These are phyloP conservation scores for Leptodontidium sp. DNA, from an alignment of 2,329 filamentous ascomycete genomes.

Conservation along the genomic window DNA sequence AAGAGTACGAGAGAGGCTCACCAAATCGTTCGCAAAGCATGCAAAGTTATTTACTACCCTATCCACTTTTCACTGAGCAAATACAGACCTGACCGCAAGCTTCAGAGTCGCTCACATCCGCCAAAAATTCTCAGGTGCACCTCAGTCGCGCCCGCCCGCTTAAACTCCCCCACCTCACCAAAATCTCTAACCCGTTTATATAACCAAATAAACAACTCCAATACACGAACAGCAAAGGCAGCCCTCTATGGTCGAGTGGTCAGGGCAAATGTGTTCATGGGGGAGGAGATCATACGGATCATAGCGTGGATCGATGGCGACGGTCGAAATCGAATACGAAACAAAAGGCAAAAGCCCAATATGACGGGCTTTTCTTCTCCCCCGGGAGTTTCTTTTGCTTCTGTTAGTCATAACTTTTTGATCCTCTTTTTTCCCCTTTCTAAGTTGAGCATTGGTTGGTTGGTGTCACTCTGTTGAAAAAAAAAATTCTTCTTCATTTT, in stretches of 20 bases:
- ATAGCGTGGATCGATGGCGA: constrained; percentile 4
- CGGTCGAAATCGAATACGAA: not conserved
- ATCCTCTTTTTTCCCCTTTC: too few species aligned
- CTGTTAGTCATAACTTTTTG: not conserved
- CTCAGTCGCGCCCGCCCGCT: too few species aligned
- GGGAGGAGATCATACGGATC: constrained; percentile 2
- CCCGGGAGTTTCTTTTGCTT: constrained; percentile 5
- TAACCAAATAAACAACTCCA: not conserved
- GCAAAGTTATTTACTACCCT: too few species aligned
- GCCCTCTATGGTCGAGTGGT: constrained; percentile 1
- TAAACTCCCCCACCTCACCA: not conserved
- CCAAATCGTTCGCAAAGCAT: too few species aligned
- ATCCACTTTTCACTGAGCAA: too few species aligned
- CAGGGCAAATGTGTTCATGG: constrained; percentile 6
- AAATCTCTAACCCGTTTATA: not conserved
- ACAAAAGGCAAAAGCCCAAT: not conserved
- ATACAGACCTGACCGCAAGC: too few species aligned
- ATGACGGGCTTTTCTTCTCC: constrained; percentile 2
- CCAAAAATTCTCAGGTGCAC: too few species aligned
- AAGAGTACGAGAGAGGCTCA: too few species aligned
- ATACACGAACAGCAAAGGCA: not conserved
- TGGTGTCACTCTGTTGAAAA: too few species aligned
- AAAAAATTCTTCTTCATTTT: too few species aligned
- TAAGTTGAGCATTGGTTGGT: too few species aligned
- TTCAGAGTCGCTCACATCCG: too few species aligned